phyloP scores from a whole-genome alignment of 805 yeast genomes.

The Ogataea saltuana region DNA sequence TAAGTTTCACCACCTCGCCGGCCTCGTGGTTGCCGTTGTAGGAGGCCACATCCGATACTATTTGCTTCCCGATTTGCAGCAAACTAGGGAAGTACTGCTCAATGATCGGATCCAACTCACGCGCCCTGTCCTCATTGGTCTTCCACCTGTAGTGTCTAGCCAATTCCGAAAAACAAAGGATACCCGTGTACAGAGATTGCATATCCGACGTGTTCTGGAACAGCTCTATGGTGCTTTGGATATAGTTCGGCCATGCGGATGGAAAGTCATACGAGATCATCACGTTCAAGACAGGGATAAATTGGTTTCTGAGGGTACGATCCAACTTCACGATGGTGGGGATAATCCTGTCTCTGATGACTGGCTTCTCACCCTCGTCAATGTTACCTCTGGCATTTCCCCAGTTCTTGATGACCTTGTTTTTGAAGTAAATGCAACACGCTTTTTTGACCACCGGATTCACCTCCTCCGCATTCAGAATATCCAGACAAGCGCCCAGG shows the following conservation, averaged over 20 bases:
- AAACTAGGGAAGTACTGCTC: slow-evolving; percentile 66
- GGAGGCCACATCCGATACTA: slow-evolving; percentile 39
- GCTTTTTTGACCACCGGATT: slow-evolving; percentile 64
- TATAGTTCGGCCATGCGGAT: slow-evolving; percentile 53
- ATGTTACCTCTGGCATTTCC: slow-evolving; percentile 38
- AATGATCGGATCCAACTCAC: slow-evolving; percentile 59
- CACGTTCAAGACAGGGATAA: slow-evolving; percentile 51
- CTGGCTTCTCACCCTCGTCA: slow-evolving; percentile 71
- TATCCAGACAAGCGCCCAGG: slow-evolving; percentile 78
- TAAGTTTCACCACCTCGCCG: slow-evolving; percentile 75
- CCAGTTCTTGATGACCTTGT: slow-evolving; percentile 72
- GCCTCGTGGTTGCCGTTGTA: slow-evolving; percentile 29
- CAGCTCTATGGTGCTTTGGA: slow-evolving; percentile 49
- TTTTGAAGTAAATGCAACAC: slow-evolving; percentile 86
- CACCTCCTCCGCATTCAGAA: slow-evolving; percentile 55
- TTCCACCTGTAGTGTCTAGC: slow-evolving; percentile 78
- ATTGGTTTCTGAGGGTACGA: slow-evolving; percentile 46
- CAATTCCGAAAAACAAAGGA: slow-evolving; percentile 73
- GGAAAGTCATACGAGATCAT: slow-evolving; percentile 48
- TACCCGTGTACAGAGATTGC: slow-evolving; percentile 58
- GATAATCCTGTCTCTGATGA: slow-evolving; percentile 67
- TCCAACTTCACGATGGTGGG: slow-evolving; percentile 56
- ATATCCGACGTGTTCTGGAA: slow-evolving; percentile 46
- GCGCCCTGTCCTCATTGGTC: slow-evolving; percentile 53
- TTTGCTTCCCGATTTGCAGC: slow-evolving; percentile 61